phyloP scores from a whole-genome alignment of 257 asterid species.

The Agastache rugosa region DNA sequence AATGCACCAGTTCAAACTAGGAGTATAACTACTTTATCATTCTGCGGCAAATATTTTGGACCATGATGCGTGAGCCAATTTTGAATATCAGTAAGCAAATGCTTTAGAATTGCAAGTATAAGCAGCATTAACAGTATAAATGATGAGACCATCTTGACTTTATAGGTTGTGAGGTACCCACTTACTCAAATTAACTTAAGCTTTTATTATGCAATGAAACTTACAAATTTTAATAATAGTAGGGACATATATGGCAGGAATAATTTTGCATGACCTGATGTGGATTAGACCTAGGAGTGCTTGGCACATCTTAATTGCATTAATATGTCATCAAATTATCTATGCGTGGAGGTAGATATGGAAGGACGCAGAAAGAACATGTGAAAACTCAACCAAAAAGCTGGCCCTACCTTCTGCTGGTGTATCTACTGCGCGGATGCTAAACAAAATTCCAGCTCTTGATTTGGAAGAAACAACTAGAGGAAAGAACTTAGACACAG shows the following conservation, averaged over 20 bases:
- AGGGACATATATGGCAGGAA: conserved; percentile 14
- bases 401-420: conserved; percentile 51
- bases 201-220: conserved; percentile 9
- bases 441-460: conserved; percentile 83
- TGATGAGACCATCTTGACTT: not conserved
- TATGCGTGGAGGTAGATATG: conserved; percentile 20
- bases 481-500: conserved; percentile 81
- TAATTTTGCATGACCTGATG: conserved; percentile 19
- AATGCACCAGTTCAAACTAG: conserved; percentile 3
- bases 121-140: conserved; percentile 1
- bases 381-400: conserved; percentile 29
- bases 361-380: conserved; percentile 3
- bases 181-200: not conserved
- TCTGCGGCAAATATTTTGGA: not conserved
- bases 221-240: not conserved
- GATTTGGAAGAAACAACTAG: conserved; percentile 79
- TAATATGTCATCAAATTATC: conserved; percentile 22
- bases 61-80: not conserved
- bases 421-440: conserved; percentile 63
- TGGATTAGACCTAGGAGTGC: conserved; percentile 12
- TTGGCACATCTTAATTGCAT: conserved; percentile 16
- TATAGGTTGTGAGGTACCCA: not conserved
- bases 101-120: not conserved
- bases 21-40: not conserved
- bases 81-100: conserved; percentile 1